phyloP scores from a whole-genome alignment of 768 basidiomycete species.

The Kwoniella pini region DNA sequence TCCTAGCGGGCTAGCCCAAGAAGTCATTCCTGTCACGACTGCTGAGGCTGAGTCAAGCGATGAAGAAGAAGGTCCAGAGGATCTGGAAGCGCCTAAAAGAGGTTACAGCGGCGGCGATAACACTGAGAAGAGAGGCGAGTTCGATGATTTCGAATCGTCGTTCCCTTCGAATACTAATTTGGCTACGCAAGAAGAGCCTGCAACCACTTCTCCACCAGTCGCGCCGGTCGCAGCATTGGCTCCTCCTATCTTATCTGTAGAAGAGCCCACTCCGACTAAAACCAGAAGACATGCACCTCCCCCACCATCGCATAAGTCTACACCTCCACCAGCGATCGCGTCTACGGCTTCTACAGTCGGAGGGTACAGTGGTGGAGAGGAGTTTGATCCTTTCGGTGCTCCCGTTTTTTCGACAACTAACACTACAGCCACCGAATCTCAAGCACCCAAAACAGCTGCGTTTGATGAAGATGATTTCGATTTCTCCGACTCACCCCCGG shows the following conservation, averaged over 20 bases:
- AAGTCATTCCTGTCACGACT: neutral
- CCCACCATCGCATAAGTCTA: conserved; percentile 28
- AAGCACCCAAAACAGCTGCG: conserved; percentile 16
- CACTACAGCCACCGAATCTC: conserved; percentile 28
- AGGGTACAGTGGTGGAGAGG: conserved; percentile 12
- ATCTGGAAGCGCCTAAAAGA: conserved; percentile 47
- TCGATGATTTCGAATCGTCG: neutral
- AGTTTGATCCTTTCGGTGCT: conserved; percentile 42
- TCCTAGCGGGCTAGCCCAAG: conserved; percentile 4
- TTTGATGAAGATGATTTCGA: conserved; percentile 54
- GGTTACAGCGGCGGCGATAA: neutral
- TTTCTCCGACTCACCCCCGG: conserved; percentile 47
- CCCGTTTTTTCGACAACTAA: conserved; percentile 15
- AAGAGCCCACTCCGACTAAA: conserved; percentile 17
- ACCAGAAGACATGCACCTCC: conserved; percentile 40
- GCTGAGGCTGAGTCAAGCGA: conserved; percentile 31
- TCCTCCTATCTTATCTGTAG: conserved; percentile 18
- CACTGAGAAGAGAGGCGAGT: conserved; percentile 6
- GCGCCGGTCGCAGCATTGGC: conserved; percentile 12
- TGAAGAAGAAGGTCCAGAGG: conserved; percentile 54
- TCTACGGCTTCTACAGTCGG: conserved; percentile 1
- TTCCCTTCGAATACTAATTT: neutral
- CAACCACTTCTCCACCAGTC: neutral
- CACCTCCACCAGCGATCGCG: neutral
- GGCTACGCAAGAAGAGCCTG: neutral